Evolutionary conservation across 2,329 filamentous ascomycete genomes (phyloP), one percentile per base, ranked within the genome.

Genomic region (Microdochium trichocladiopsis): DNA sequence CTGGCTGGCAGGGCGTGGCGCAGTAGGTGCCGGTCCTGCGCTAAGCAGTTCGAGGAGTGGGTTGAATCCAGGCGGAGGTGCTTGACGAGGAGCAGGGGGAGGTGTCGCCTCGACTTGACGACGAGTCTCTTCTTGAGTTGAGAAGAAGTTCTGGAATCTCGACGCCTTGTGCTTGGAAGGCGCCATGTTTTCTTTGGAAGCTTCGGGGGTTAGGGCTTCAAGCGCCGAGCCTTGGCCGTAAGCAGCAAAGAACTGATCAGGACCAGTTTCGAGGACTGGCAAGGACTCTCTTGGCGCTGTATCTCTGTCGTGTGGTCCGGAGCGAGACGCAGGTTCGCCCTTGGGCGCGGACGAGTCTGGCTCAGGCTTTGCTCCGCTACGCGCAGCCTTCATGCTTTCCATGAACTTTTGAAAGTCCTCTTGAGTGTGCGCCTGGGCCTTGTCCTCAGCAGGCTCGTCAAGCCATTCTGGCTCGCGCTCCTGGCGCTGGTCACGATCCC

Each of bases 401-500:
- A 96, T 96, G 84, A 93, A 96, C 59, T 89, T 89, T 71, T 95
- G 87, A 68, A 96, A 95, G 59, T 96, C 92, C 63, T 95, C 91
- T 62, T 90, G 86, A 1, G 91, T 96, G 61, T 90, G 88, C 4
- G 78, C 80, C 61, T 87, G 82, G 33, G 80, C 73, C 61, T 86
- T 83, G 50, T 89, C 86, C 53, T 87, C 85, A 22, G 78, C 78
- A 16, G 84, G 83, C 53, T 86, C 80, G 63, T 95, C 90, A 68
- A 96, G 78, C 93, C 92, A 96, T 69, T 96, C 92, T 4, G 93
- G 92, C 50, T 95, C 90, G 57, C 88, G 84, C 64, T 95, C 90
- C 57, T 79, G 72, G 53, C 80, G 79, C 31, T 77, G 77, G 24
- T 56, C 55, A 52, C 79, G 73, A 54, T 83, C 79, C 76, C 81